Evolutionary conservation across 2,329 filamentous ascomycete species (phyloP).

Genomic region (Phyllosticta paracitricarpa): DNA sequence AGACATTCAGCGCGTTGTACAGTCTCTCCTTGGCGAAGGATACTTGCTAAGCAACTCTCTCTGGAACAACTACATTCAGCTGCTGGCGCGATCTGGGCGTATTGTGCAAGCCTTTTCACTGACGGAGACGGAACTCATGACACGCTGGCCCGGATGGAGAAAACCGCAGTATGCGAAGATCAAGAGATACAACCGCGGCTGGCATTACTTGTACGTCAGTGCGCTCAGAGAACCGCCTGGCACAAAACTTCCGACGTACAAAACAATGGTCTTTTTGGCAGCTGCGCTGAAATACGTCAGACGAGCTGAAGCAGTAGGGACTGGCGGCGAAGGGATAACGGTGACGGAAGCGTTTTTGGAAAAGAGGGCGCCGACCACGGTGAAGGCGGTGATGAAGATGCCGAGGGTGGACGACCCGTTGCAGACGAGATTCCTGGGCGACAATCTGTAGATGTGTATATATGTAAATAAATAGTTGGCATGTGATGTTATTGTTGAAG

Average conservation of each 20-base stretch:
- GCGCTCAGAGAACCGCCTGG: slow-evolving; percentile 16
- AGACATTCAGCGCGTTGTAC: slow-evolving; percentile 34
- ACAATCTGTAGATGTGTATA: neutral
- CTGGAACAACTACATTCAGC: slow-evolving; percentile 70
- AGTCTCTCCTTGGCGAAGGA: slow-evolving; percentile 51
- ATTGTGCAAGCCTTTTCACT: slow-evolving; percentile 58
- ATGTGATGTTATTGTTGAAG: no score
- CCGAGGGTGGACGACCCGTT: slow-evolving; percentile 24
- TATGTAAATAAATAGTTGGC: neutral
- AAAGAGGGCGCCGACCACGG: slow-evolving; percentile 27
- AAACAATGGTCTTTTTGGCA: slow-evolving; percentile 34
- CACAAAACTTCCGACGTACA: slow-evolving; percentile 31
- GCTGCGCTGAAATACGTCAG: slow-evolving; percentile 26
- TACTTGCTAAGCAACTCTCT: slow-evolving; percentile 66
- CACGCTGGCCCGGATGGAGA: slow-evolving; percentile 66
- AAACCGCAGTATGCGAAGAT: slow-evolving; percentile 13
- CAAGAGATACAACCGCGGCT: slow-evolving; percentile 15
- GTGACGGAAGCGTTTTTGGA: slow-evolving; percentile 23
- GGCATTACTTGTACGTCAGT: slow-evolving; percentile 22
- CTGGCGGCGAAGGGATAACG: slow-evolving; percentile 14
- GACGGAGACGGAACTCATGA: slow-evolving; percentile 72
- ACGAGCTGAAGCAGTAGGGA: slow-evolving; percentile 23
- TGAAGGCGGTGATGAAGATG: slow-evolving; percentile 36
- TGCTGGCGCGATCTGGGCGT: slow-evolving; percentile 51
- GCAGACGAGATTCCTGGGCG: slow-evolving; percentile 20